Percentiles rank a stretch among this genome's conserved stretches.
These are phyloP conservation scores for Zea luxurians DNA, from an alignment of 176 grass and related monocot species.

Conservation along the genomic window DNA sequence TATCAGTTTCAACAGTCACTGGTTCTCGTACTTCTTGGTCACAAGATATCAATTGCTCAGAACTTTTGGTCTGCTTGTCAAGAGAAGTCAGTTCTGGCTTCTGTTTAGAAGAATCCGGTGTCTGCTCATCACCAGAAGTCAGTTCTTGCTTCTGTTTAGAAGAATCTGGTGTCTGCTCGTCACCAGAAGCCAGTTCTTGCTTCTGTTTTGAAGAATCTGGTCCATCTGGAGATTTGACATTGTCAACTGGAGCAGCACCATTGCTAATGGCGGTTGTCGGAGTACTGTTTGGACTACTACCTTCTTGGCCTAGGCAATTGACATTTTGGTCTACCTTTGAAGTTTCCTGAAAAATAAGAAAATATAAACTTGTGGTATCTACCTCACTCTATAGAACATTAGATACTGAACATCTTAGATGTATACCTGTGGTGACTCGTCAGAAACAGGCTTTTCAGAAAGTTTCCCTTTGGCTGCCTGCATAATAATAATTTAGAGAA, in stretches of 20 bases:
- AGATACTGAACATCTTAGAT: constrained; percentile 8
- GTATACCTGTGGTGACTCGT: constrained; percentile 52
- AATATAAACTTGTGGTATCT: constrained; percentile 9
- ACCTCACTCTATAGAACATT: constrained; percentile 4
- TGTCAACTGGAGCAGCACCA: constrained; percentile 36
- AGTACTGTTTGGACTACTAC: constrained; percentile 34
- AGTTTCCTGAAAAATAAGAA: constrained; percentile 50
- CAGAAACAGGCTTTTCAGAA: constrained; percentile 51
- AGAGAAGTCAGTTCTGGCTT: constrained; percentile 47
- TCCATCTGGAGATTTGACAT: constrained; percentile 44
- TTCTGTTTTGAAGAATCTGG: constrained; percentile 21
- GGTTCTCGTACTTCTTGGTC: constrained; percentile 41
- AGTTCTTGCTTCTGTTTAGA: background rate
- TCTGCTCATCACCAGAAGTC: background rate
- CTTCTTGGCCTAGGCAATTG: constrained; percentile 53
- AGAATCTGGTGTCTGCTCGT: background rate
- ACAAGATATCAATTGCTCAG: constrained; percentile 42
- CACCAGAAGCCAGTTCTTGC: constrained; percentile 1
- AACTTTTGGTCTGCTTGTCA: constrained; percentile 33
- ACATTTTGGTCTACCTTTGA: constrained; percentile 49
- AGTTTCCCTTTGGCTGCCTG: constrained; percentile 54
- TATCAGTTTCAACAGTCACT: constrained; percentile 27
- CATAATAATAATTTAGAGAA: constrained; percentile 22
- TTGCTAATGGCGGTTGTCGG: constrained; percentile 41
- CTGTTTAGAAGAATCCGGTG: constrained; percentile 55